Percentiles rank a stretch among this genome's conserved stretches.
These are phyloP conservation scores for Curvularia eragrostidis DNA, from an alignment of 2,329 filamentous ascomycete genomes.

Conservation along the genomic window DNA sequence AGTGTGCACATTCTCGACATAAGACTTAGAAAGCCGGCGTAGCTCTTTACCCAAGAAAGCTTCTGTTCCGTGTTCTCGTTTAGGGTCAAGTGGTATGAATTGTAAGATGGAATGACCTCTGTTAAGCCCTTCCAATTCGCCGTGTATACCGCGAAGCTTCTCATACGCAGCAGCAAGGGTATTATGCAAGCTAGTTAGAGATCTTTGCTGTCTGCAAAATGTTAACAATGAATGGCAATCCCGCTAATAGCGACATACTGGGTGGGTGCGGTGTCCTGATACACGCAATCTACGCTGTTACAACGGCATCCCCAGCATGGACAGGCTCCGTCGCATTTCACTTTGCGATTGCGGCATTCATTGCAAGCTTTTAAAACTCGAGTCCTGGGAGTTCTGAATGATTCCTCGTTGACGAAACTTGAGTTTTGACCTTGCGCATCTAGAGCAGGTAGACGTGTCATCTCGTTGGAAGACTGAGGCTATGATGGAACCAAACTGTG, in stretches of 20 bases:
- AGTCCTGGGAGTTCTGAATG: background rate
- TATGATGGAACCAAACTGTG: background rate
- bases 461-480: background rate
- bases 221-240: too few relatives aligned
- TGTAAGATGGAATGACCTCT: background rate
- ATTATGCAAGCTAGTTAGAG: too few relatives aligned
- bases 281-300: background rate
- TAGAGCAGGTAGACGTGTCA: background rate
- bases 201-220: too few relatives aligned
- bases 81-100: background rate
- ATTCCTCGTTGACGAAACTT: background rate
- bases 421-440: background rate
- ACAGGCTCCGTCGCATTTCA: background rate
- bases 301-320: background rate
- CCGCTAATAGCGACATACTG: too few relatives aligned
- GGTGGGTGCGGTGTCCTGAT: background rate
- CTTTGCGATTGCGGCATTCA: background rate
- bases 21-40: background rate
- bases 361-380: background rate
- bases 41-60: background rate
- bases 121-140: background rate
- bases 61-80: background rate
- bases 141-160: too few relatives aligned
- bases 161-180: too few relatives aligned
- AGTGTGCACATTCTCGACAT: background rate